Evolutionary conservation across 192 early-diverging fungal species (phyloP), one percentile per base, ranked within the genome.

Genomic region (Dispira parvispora): DNA sequence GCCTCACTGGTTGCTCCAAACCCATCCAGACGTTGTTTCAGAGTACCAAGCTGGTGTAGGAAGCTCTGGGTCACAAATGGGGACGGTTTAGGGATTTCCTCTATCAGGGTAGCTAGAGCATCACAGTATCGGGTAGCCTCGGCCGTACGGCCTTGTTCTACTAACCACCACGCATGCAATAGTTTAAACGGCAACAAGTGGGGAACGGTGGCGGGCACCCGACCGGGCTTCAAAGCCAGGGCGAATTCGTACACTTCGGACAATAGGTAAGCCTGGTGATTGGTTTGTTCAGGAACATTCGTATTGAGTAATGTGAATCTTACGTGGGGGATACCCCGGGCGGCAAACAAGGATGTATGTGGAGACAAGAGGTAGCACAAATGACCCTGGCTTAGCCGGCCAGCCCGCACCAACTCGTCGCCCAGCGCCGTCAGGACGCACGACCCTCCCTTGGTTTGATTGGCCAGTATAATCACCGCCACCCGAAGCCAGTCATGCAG

Each of bases 181-280:
- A 99, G 73, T 66, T 96, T 96, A 81, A 92, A 92, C 0, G 82
- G 81, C 65, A 96, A 92, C 50, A 99, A 69, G 64, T 88, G 87
- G n/a, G 90, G 88, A n/a, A 99, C 57, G 21, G 71, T 67, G 18
- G 80, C 77, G 20, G 80, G 69, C 25, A 63, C 70, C 25, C 73
- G 69, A 47, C 65, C 63, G 5, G 74, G 62, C 26, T 68, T 70
- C 21, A 82, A 68, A 13, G 82, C 82, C 45, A 79, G 73, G 12
- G 82, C 78, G 69, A 85, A 83, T 67, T 94, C 91, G 65, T 83
- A 91, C 11, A 95, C 70, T 72, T 98, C 94, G 0, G 87, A 92
- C 54, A 84, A 67, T 61, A 82, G 84, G 3, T 95, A 66, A 11
- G 86, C 78, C 23, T 70, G 67, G 18, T 75, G 64, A 50, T 84